Conservation (phyloP, 2,329 filamentous ascomycete species). For the Cladosporium oxysporum region DNA sequence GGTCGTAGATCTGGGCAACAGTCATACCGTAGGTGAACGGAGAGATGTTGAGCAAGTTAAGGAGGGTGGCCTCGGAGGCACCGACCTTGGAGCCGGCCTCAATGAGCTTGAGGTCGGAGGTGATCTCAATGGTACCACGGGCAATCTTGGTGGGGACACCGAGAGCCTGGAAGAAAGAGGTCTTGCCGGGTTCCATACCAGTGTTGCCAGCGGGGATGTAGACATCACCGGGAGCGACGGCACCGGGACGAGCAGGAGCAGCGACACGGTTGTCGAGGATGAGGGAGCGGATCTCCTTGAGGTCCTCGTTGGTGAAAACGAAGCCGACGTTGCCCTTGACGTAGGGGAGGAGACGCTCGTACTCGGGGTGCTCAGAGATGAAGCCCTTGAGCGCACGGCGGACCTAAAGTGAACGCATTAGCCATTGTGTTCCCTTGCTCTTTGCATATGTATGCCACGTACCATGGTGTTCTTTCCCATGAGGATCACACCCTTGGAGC, state of each 20-base stretch:
- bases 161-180: slow-evolving; percentile 99
- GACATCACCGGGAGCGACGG: slow-evolving; percentile 89
- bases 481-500: slow-evolving; percentile 88
- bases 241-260: slow-evolving; percentile 96
- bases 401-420: slow-evolving; percentile 56
- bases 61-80: slow-evolving; percentile 95
- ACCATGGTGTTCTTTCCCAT: slow-evolving; percentile 99
- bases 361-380: slow-evolving; percentile 86
- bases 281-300: slow-evolving; percentile 90
- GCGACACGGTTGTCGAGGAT: slow-evolving; percentile 97
- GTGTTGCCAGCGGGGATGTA: slow-evolving; percentile 98
- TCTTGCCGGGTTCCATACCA: slow-evolving; percentile 99
- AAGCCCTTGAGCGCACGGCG: slow-evolving; percentile 98
- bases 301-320: slow-evolving; percentile 98
- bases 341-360: slow-evolving; percentile 93
- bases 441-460: slow-evolving; percentile 35
- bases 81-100: slow-evolving; percentile 93
- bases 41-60: slow-evolving; percentile 99
- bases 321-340: slow-evolving; percentile 98
- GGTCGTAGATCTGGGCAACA: slow-evolving; percentile 94
- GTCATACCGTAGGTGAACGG: slow-evolving; percentile 99
- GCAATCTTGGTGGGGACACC: slow-evolving; percentile 99
- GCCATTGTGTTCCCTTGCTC: slow-evolving; percentile 13
- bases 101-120: slow-evolving; percentile 94
- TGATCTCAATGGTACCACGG: slow-evolving; percentile 99